These are phyloP conservation scores for Anisogramma anomala DNA, from an alignment of 2,329 filamentous ascomycete species.

Conservation along the genomic window DNA sequence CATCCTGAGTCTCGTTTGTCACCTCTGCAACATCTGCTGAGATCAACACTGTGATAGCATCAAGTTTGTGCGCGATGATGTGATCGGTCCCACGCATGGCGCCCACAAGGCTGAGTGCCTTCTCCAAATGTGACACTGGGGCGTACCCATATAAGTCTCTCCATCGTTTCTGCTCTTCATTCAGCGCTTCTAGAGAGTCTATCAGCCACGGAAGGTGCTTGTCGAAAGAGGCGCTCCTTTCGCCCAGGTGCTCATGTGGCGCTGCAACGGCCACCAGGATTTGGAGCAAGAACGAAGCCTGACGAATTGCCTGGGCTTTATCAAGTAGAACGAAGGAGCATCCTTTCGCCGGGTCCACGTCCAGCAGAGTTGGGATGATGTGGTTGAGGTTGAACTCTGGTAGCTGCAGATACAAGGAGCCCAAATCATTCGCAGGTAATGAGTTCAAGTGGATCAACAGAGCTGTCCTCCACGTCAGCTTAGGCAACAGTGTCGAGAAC, in stretches of 20 bases:
- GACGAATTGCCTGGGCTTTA: slow-evolving; percentile 33
- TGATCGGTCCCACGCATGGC: slow-evolving; percentile 9
- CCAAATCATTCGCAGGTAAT: background rate
- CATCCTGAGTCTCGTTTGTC: slow-evolving; percentile 12
- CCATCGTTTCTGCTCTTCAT: slow-evolving; percentile 29
- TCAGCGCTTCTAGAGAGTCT: slow-evolving; percentile 35
- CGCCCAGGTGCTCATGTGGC: slow-evolving; percentile 23
- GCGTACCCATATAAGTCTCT: slow-evolving; percentile 21
- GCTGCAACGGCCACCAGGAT: slow-evolving; percentile 32
- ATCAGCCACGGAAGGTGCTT: slow-evolving; percentile 38
- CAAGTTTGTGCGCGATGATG: slow-evolving; percentile 19
- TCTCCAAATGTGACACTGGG: slow-evolving; percentile 26
- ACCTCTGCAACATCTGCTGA: slow-evolving; percentile 16
- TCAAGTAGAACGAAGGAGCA: slow-evolving; percentile 30
- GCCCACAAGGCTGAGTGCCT: slow-evolving; percentile 20
- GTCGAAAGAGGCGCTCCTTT: slow-evolving; percentile 24
- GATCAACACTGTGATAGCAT: slow-evolving; percentile 19
- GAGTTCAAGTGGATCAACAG: slow-evolving; percentile 16
- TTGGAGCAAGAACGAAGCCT: slow-evolving; percentile 32
- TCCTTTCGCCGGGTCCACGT: slow-evolving; percentile 18
- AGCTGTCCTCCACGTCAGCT: slow-evolving; percentile 13
- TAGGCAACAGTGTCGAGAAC: slow-evolving; percentile 17
- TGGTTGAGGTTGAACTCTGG: slow-evolving; percentile 26
- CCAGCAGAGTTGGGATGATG: slow-evolving; percentile 20
- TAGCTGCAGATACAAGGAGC: slow-evolving; percentile 22